Evolutionary conservation across 2,329 filamentous ascomycete genomes (phyloP).

Genomic region (Lecanicillium sp.): DNA sequence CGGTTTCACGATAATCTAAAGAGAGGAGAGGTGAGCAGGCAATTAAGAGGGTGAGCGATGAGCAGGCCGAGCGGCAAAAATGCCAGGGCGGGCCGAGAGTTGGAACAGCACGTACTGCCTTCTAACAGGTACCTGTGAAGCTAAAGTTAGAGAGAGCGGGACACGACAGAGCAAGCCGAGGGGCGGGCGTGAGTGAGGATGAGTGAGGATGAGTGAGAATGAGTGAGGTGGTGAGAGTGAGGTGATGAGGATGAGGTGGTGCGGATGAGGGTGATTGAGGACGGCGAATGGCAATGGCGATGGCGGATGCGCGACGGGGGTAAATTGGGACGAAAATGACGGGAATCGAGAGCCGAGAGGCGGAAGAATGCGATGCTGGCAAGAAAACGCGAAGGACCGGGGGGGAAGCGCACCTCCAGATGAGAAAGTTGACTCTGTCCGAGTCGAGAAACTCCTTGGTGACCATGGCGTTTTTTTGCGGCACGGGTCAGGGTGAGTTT

Average conservation of each 20-base stretch:
- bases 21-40: constrained; percentile 14
- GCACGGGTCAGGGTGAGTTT: constrained; percentile 2
- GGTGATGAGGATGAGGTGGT: no score
- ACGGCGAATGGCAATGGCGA: constrained; percentile 13
- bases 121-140: constrained; percentile 51
- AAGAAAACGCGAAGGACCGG: constrained; percentile 21
- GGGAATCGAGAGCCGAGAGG: constrained; percentile 12
- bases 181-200: no score
- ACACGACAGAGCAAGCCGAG: neutral
- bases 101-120: constrained; percentile 47
- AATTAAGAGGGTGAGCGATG: constrained; percentile 9
- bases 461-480: constrained; percentile 35
- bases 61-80: no score
- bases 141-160: constrained; percentile 13
- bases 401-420: constrained; percentile 57
- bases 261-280: no score
- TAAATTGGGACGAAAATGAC: constrained; percentile 2
- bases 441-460: constrained; percentile 58
- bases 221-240: no score
- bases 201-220: no score
- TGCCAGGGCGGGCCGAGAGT: constrained; percentile 2
- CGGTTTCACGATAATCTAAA: constrained; percentile 61
- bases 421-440: constrained; percentile 63
- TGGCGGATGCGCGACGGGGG: neutral
- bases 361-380: constrained; percentile 17